Percentiles rank a stretch among this genome's conserved stretches.
Evolutionary conservation across 2,329 filamentous ascomycete genomes (phyloP).

Genomic region (Metarhizium anisopliae): DNA sequence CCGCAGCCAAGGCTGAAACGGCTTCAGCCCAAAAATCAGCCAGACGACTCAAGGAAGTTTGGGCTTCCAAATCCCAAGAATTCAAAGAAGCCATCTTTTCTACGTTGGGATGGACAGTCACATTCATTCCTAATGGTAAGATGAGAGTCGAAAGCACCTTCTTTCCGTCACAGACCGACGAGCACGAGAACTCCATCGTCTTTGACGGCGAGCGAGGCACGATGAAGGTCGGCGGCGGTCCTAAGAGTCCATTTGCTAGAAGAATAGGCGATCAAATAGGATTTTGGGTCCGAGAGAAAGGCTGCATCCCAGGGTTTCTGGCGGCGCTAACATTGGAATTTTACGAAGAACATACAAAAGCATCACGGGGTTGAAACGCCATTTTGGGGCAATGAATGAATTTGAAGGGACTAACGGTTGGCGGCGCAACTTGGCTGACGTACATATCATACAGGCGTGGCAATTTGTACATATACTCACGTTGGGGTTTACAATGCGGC

Average conservation of each 20-base stretch:
- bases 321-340: constrained; percentile 89
- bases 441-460: neutral
- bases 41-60: constrained; percentile 83
- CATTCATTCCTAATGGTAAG: constrained; percentile 94
- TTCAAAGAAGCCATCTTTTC: constrained; percentile 93
- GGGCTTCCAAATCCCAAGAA: constrained; percentile 81
- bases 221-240: constrained; percentile 95
- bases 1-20: constrained; percentile 59
- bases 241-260: constrained; percentile 73
- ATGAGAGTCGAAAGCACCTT: constrained; percentile 86
- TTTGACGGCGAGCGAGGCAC: constrained; percentile 92
- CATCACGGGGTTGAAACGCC: constrained; percentile 1
- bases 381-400: neutral
- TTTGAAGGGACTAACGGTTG: neutral
- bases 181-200: constrained; percentile 65
- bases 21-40: constrained; percentile 74
- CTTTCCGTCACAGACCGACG: constrained; percentile 58
- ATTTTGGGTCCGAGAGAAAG: constrained; percentile 92
- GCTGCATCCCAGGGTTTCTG: constrained; percentile 87
- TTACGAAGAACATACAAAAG: constrained; percentile 56
- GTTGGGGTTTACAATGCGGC: neutral
- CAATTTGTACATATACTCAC: neutral
- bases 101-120: constrained; percentile 87
- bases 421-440: neutral
- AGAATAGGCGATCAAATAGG: constrained; percentile 81